Percentiles rank a stretch among this genome's conserved stretches.
These are phyloP conservation scores for Tricholomella constricta DNA, from an alignment of 768 basidiomycete genomes.

Conservation along the genomic window DNA sequence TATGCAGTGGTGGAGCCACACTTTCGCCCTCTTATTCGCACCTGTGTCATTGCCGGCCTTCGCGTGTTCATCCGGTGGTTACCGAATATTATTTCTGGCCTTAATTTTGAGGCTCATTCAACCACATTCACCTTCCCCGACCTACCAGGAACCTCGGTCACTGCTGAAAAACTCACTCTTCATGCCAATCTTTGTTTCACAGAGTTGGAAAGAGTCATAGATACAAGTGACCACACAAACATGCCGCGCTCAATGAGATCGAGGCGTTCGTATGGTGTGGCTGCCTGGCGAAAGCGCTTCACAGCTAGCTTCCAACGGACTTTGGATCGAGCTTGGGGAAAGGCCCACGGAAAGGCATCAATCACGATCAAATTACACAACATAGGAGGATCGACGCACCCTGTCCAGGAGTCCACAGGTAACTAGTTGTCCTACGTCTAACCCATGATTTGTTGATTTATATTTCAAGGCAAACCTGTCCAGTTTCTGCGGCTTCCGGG, in stretches of 20 bases:
- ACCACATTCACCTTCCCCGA: constrained; percentile 53
- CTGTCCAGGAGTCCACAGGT: constrained; percentile 30
- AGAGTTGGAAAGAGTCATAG: constrained; percentile 43
- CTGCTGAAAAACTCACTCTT: constrained; percentile 50
- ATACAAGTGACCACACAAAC: constrained; percentile 20
- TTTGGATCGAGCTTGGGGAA: constrained; percentile 69
- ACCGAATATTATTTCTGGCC: constrained; percentile 65
- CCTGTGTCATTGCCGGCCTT: constrained; percentile 52
- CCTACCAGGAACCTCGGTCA: constrained; percentile 53
- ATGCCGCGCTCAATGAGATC: constrained; percentile 22
- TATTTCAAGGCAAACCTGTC: constrained; percentile 23
- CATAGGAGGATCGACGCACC: constrained; percentile 42
- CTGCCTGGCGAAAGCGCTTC: constrained; percentile 65
- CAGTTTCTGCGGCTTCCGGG: constrained; percentile 51
- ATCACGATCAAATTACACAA: constrained; percentile 51
- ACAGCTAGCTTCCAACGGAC: constrained; percentile 62
- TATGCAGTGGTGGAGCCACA: constrained; percentile 56
- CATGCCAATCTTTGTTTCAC: constrained; percentile 58
- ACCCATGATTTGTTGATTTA: background rate
- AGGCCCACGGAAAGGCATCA: constrained; percentile 56
- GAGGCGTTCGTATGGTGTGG: constrained; percentile 47
- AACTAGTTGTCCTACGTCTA: constrained; percentile 8
- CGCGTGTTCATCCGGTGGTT: constrained; percentile 64
- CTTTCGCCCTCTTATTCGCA: constrained; percentile 62
- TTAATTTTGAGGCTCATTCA: constrained; percentile 68